A percentile compares a stretch with the other conserved stretches of the same genome.
phyloP scores from a whole-genome alignment of 2,329 filamentous ascomycete genomes.

The Aschersonia sp. region DNA sequence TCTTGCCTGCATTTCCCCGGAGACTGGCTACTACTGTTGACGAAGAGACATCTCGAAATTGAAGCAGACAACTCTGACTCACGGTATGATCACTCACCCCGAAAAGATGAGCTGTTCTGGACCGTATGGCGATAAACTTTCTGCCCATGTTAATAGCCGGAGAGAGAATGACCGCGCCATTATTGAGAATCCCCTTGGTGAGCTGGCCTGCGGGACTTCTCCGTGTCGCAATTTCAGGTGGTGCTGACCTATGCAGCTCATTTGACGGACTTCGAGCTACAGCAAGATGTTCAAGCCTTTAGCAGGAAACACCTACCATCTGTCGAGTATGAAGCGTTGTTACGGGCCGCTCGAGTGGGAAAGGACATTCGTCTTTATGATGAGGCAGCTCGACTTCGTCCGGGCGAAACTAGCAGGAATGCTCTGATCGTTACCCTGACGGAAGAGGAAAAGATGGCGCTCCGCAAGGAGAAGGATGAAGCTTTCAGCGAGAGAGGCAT shows the following conservation, averaged over 20 bases:
- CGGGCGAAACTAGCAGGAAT: slow-evolving; percentile 6
- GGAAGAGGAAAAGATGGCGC: slow-evolving; percentile 19
- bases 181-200: slow-evolving; percentile 22
- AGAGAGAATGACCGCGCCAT: slow-evolving; percentile 17
- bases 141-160: slow-evolving; percentile 12
- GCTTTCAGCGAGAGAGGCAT: slow-evolving; percentile 24
- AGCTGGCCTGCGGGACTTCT: background rate
- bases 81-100: background rate
- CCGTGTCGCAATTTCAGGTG: background rate
- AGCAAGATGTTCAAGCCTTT: slow-evolving; percentile 19
- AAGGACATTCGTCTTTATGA: slow-evolving; percentile 25
- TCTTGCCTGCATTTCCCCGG: background rate
- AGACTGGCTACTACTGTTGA: background rate
- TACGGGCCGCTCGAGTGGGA: slow-evolving; percentile 25
- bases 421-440: slow-evolving; percentile 17
- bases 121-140: slow-evolving; percentile 6
- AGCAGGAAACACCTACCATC: slow-evolving; percentile 12
- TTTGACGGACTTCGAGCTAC: slow-evolving; percentile 21
- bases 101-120: background rate
- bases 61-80: too few relatives aligned
- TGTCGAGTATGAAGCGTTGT: slow-evolving; percentile 15
- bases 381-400: slow-evolving; percentile 14
- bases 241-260: slow-evolving; percentile 14
- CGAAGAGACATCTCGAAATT: background rate
- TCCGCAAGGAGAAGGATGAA: slow-evolving; percentile 21